These are phyloP conservation scores for Meyerozyma carpophila DNA, from an alignment of 1,139 yeast genomes.

Conservation along the genomic window DNA sequence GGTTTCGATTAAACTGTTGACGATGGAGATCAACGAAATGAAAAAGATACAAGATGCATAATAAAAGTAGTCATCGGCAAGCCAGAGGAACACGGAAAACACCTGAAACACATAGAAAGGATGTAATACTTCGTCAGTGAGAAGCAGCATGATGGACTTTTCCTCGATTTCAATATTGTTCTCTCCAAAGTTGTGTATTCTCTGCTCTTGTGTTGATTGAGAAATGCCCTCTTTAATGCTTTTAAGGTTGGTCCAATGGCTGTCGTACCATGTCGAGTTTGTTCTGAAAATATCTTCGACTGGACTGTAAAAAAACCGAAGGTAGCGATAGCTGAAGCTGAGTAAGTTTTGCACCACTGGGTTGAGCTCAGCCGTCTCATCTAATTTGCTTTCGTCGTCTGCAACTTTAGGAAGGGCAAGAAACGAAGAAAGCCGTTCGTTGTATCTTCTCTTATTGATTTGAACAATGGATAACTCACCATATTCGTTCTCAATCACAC, in stretches of 20 bases:
- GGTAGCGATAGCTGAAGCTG: constrained; percentile 74
- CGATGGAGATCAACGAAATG: constrained; percentile 75
- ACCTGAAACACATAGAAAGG: constrained; percentile 94
- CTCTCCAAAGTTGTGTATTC: constrained; percentile 68
- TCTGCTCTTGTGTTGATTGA: constrained; percentile 60
- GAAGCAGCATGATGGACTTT: constrained; percentile 57
- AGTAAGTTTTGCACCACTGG: constrained; percentile 69
- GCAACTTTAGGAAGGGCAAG: constrained; percentile 30
- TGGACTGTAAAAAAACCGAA: constrained; percentile 79
- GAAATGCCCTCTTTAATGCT: constrained; percentile 67
- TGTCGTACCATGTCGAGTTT: constrained; percentile 82
- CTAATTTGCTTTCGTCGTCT: constrained; percentile 14
- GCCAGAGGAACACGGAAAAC: constrained; percentile 86
- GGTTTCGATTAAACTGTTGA: constrained; percentile 80
- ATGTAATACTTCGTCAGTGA: constrained; percentile 84
- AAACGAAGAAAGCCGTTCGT: constrained; percentile 66
- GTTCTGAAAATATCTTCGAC: constrained; percentile 79
- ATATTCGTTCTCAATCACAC: constrained; percentile 88
- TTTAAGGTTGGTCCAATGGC: constrained; percentile 60
- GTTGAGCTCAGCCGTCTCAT: constrained; percentile 31
- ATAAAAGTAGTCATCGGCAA: constrained; percentile 85
- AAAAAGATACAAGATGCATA: constrained; percentile 89
- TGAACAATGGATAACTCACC: constrained; percentile 70
- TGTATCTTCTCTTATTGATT: constrained; percentile 56
- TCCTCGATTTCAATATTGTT: constrained; percentile 75